A percentile compares a stretch with the other conserved stretches of the same genome.
Conservation (phyloP, 805 yeast genomes). For the Brettanomyces custersianus region DNA sequence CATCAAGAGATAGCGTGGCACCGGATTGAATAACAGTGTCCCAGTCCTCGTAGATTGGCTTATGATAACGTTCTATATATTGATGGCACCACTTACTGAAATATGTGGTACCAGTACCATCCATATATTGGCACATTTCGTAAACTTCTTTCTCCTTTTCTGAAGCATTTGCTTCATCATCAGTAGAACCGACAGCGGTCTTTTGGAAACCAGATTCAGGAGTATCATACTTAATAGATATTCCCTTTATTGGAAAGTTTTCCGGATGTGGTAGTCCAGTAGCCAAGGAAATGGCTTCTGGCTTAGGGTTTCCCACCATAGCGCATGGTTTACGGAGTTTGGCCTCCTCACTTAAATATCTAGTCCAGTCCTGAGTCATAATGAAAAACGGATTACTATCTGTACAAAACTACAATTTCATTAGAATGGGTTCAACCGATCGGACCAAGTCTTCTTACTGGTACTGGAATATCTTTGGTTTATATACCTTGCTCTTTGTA, state of each 20-base stretch:
- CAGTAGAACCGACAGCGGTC: constrained; percentile 28
- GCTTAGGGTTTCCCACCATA: constrained; percentile 17
- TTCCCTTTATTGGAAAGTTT: constrained; percentile 37
- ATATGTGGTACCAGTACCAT: constrained; percentile 38
- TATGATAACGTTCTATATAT: constrained; percentile 35
- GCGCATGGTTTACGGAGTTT: constrained; percentile 20
- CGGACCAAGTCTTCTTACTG: too few species aligned
- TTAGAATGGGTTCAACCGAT: too few species aligned
- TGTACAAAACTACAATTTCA: too few species aligned
- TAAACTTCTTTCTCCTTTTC: constrained; percentile 25
- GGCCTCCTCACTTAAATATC: constrained; percentile 20
- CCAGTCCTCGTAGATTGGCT: constrained; percentile 54
- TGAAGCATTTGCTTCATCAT: constrained; percentile 7
- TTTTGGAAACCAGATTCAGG: constrained; percentile 35
- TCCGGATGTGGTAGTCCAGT: constrained; percentile 49
- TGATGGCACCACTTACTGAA: constrained; percentile 31
- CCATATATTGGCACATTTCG: constrained; percentile 43
- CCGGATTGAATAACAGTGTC: constrained; percentile 64
- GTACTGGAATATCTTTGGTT: too few species aligned
- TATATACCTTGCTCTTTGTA: too few species aligned
- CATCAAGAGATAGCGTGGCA: constrained; percentile 86
- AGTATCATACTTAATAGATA: constrained; percentile 22
- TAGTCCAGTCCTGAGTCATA: constrained; percentile 21
- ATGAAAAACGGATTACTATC: neutral
- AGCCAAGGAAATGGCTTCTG: constrained; percentile 39